Evolutionary conservation across 306 rosid genomes (phyloP), one percentile per base, ranked within the genome.

Genomic region (Trifolium subterraneum): DNA sequence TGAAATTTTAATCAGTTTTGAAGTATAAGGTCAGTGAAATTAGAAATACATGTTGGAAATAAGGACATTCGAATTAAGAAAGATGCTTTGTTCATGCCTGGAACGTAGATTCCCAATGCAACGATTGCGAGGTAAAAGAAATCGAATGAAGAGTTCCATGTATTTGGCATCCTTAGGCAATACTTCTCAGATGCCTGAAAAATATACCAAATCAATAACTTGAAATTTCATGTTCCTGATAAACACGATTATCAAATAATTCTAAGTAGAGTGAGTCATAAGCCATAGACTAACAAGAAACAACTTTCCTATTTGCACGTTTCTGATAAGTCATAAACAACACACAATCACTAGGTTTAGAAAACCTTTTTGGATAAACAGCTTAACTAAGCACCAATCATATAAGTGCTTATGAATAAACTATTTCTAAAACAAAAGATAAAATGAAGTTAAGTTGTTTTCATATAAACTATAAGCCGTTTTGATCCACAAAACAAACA

Each of bases 81-180:
- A 65, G 65, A 71, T 55, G 68, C 36, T 64, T 41, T 79, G 65
- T 71, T 50, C 84, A 58, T 84, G 81, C 98, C 98, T 85, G 98
- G 96, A 29, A 78, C 85, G 73, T 92, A 90, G 83, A 84, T 70
- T 64, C 72, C 89, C 19, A 90, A 64, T 39, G 27, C 79, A 38
- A 86, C 4, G 52, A 92, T 78, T 0, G 92, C 68, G 0, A 73
- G 67, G 71, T 81, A 79, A 75, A 86, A 84, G 89, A 73, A 88
- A 73, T 92, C 96, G 16, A 90, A 84, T 14, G 94, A 87, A 77
- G 79, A 84, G 86, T 92, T 92, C 93, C 88, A 92, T 78, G 70
- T 83, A 82, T 90, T 92, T 20, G 98, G 98, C 98, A 92, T 90
- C 86, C 93, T 84, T 78, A 87, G 31, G 77, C 87, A 87, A 72